Percentiles rank a stretch among this genome's conserved stretches.
phyloP scores from a whole-genome alignment of 2,329 filamentous ascomycete species.

The Ascochyta viciae-villosae region DNA sequence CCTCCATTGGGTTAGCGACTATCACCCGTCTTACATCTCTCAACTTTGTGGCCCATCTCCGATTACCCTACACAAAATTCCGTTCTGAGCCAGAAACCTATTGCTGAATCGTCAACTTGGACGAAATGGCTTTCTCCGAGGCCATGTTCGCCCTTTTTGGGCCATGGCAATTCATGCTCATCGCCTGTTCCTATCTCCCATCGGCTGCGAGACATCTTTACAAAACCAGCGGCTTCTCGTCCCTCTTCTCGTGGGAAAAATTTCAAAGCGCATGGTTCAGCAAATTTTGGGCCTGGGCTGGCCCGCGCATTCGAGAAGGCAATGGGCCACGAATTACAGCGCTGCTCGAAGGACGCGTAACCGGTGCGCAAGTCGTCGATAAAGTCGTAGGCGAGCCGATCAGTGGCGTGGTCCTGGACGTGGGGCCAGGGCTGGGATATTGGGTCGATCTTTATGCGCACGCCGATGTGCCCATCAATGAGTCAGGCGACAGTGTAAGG shows the following conservation, averaged over 20 bases:
- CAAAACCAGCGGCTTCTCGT: not conserved
- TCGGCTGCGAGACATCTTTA: constrained; percentile 13
- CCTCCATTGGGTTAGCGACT: not conserved
- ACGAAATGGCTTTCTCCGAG: not conserved
- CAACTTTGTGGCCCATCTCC: not conserved
- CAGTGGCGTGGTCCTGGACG: constrained; percentile 23
- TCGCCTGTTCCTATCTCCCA: constrained; percentile 16
- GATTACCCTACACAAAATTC: not conserved
- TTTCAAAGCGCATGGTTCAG: constrained; percentile 26
- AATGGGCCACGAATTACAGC: constrained; percentile 23
- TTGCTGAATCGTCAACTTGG: not conserved
- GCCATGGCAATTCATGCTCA: constrained; percentile 24
- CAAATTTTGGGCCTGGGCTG: constrained; percentile 21
- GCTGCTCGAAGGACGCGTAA: constrained; percentile 25
- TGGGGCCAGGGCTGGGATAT: constrained; percentile 26
- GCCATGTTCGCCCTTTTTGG: constrained; percentile 6
- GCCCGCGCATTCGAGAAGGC: constrained; percentile 16
- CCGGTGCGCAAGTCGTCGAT: constrained; percentile 13
- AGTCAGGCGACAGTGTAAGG: not conserved
- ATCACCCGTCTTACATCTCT: not conserved
- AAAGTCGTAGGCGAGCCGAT: constrained; percentile 17
- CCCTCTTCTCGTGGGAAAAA: constrained; percentile 15
- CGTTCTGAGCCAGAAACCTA: not conserved
- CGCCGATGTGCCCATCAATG: constrained; percentile 10
- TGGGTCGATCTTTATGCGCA: constrained; percentile 25